Evolutionary conservation across 2,329 filamentous ascomycete species (phyloP).

Genomic region (Teratosphaeria nubilosa): DNA sequence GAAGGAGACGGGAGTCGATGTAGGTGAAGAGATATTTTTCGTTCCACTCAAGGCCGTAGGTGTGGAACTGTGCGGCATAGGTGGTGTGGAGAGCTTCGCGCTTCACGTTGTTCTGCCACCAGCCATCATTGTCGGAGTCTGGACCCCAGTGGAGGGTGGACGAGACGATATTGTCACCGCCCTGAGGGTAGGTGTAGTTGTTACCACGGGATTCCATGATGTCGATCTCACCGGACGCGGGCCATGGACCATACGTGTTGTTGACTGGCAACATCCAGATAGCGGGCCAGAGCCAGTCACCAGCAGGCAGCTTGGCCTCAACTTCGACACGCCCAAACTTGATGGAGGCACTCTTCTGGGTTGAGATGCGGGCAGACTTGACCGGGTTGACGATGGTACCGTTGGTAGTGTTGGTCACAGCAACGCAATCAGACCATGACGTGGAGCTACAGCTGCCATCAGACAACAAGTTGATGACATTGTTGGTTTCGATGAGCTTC

Average conservation of each 20-base stretch:
- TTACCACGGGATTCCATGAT: conserved; percentile 74
- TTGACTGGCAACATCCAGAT: conserved; percentile 79
- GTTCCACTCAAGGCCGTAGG: conserved; percentile 75
- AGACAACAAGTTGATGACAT: conserved; percentile 55
- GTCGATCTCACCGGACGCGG: conserved; percentile 72
- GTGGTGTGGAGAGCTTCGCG: conserved; percentile 63
- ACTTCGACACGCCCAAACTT: conserved; percentile 77
- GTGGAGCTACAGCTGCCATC: conserved; percentile 59
- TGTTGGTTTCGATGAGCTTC: conserved; percentile 54
- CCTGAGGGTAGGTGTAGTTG: conserved; percentile 64
- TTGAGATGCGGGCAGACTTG: conserved; percentile 69
- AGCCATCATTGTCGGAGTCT: conserved; percentile 59
- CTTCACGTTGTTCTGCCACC: conserved; percentile 78
- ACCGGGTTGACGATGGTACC: conserved; percentile 67
- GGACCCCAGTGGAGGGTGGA: conserved; percentile 79
- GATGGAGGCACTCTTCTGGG: conserved; percentile 58
- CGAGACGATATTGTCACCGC: conserved; percentile 71
- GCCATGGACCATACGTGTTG: conserved; percentile 66
- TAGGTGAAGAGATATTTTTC: conserved; percentile 84
- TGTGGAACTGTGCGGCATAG: conserved; percentile 60
- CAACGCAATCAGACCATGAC: conserved; percentile 51
- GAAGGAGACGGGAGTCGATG: conserved; percentile 67
- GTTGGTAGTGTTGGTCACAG: conserved; percentile 66
- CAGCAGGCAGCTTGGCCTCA: conserved; percentile 60
- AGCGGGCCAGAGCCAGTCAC: conserved; percentile 87